Conservation (phyloP, 2,329 filamentous ascomycete genomes). For the Nigrograna mackinnonii region DNA sequence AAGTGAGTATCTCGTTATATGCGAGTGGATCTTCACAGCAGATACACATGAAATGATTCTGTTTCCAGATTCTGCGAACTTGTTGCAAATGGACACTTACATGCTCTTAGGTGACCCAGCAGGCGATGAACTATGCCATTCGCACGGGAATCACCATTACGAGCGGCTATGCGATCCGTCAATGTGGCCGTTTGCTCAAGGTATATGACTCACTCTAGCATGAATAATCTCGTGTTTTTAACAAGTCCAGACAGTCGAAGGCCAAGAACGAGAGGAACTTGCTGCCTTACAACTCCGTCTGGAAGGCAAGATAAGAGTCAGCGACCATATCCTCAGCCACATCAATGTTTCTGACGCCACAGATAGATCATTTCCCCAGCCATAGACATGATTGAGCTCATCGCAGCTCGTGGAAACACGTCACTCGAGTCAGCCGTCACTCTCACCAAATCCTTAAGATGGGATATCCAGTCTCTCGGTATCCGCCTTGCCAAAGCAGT, state of each 20-base stretch:
- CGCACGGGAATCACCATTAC: conserved; percentile 82
- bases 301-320: conserved; percentile 81
- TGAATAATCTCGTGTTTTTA: conserved; percentile 23
- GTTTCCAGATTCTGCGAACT: too few species aligned
- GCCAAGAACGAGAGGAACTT: conserved; percentile 73
- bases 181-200: conserved; percentile 78
- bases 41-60: too few species aligned
- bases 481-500: conserved; percentile 73
- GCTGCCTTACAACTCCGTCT: conserved; percentile 72
- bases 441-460: conserved; percentile 79
- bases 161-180: conserved; percentile 80
- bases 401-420: conserved; percentile 76
- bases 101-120: conserved; percentile 63
- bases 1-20: too few species aligned
- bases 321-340: conserved; percentile 15
- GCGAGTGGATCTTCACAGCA: too few species aligned
- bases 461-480: conserved; percentile 81
- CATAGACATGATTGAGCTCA: conserved; percentile 90
- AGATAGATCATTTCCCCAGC: conserved; percentile 80
- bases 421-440: conserved; percentile 83
- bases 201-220: conserved; percentile 36
- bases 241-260: conserved; percentile 57
- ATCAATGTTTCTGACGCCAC: conserved; percentile 1
- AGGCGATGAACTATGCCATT: conserved; percentile 92
- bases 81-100: too few species aligned